Percentiles rank a stretch among this genome's conserved stretches.
Conservation (phyloP, 768 basidiomycete genomes). For the Leccinum variicolor region DNA sequence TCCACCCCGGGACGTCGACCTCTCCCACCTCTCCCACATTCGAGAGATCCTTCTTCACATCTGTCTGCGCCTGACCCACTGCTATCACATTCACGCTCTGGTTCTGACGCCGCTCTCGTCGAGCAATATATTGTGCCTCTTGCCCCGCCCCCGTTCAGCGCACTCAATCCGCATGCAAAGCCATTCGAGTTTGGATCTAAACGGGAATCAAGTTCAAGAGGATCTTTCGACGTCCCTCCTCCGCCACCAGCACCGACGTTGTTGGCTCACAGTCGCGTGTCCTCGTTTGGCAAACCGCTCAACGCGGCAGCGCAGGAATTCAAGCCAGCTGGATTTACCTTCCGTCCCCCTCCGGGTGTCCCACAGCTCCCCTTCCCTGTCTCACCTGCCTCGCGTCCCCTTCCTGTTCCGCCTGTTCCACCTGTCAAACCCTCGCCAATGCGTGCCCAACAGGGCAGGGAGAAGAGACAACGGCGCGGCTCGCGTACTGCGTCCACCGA, state of each 20-base stretch:
- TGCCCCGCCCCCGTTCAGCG: constrained; percentile 6
- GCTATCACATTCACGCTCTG: constrained; percentile 57
- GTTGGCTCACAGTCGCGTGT: constrained; percentile 35
- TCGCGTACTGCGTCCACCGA: constrained; percentile 36
- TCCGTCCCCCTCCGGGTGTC: constrained; percentile 65
- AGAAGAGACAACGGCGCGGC: constrained; percentile 69
- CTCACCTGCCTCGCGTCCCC: constrained; percentile 34
- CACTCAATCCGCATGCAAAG: constrained; percentile 77
- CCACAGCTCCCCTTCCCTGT: constrained; percentile 48
- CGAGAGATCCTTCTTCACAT: constrained; percentile 59
- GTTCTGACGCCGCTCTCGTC: constrained; percentile 41
- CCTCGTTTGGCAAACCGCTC: constrained; percentile 62
- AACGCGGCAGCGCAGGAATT: constrained; percentile 81
- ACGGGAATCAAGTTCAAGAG: constrained; percentile 34
- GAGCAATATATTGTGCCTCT: constrained; percentile 16
- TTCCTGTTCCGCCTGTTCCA: constrained; percentile 36
- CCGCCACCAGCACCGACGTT: constrained; percentile 37
- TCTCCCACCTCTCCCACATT: constrained; percentile 61
- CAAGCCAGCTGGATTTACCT: constrained; percentile 74
- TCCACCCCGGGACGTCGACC: constrained; percentile 45
- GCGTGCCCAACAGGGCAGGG: constrained; percentile 60
- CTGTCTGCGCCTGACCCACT: constrained; percentile 61
- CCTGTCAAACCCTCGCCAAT: constrained; percentile 25
- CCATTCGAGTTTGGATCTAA: constrained; percentile 74
- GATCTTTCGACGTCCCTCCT: constrained; percentile 24